Base-by-base conservation (phyloP, 768 basidiomycete species). In the Hemileccinum rubropunctum region DNA sequence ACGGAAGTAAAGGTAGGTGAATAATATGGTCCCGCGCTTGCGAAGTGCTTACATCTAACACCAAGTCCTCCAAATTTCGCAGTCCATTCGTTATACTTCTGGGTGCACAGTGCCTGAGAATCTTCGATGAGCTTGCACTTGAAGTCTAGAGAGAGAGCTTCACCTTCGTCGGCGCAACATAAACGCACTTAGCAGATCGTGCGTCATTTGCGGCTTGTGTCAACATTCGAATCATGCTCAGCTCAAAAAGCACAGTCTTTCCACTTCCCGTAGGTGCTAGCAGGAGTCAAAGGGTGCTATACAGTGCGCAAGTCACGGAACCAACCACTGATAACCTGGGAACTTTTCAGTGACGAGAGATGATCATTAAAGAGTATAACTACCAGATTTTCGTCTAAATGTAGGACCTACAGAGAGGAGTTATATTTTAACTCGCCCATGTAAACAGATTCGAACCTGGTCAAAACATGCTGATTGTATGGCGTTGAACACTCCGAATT, bases 201-300 rank as follows among this genome's bases (percentile, higher is more conserved):
- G 51, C 53, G 11, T 56, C 62, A 26, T 65, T 64, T 43, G 68
- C 59, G 8, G 73, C 68, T 43, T 77, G 67, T 44, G 72, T 71
- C 27, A 92, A 68, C 74, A 91, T 78, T 28, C 82, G 81, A 44
- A 98, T 81, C 47, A 98, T 88, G 2, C 89, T 82, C 13, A 99
- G 72, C 63, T 99, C 97, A 58, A 98, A 99, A 26, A 98, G 70
- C 9, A 88, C 91, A 0, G 97, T 99, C 69, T 98, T 98, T 26
- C 97, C 97, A 44, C 91, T 91, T 26, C 95, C 93, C 13, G 97
- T 98, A 0, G 97, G 97, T 3, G 95, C 95, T 92, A 62, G 11
- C 43, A 42, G 21, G 38, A 38, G 51, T 41, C 44, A 42, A 61
- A 34, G 20, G 14, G 53, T 26, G 15, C 7, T 33, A 15, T 28